Evolutionary conservation across 768 basidiomycete species (phyloP).

Genomic region (Leccinellum rugosiceps): DNA sequence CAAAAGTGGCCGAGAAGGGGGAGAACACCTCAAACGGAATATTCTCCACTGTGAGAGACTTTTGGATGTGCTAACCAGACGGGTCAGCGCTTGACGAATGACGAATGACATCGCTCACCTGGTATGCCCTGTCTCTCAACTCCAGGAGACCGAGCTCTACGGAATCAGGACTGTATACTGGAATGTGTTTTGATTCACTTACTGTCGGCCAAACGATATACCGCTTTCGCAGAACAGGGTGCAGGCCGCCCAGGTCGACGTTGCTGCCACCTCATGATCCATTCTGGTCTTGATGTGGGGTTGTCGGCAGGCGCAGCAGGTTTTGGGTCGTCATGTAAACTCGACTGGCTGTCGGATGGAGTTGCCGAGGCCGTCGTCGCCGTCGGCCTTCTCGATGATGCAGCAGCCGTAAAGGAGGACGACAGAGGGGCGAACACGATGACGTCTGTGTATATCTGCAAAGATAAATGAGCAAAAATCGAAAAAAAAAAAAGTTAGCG

Average conservation of each 20-base stretch:
- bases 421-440: slow-evolving; percentile 83
- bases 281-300: slow-evolving; percentile 51
- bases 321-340: slow-evolving; percentile 24
- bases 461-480: slow-evolving; percentile 1
- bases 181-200: slow-evolving; percentile 25
- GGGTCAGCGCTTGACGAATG: slow-evolving; percentile 1
- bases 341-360: slow-evolving; percentile 36
- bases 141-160: slow-evolving; percentile 70
- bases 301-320: slow-evolving; percentile 12
- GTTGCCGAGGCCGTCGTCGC: slow-evolving; percentile 14
- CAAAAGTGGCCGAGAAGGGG: slow-evolving; percentile 77
- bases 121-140: slow-evolving; percentile 70
- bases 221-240: slow-evolving; percentile 83
- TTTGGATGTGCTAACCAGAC: slow-evolving; percentile 61
- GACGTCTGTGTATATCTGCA: slow-evolving; percentile 78
- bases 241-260: slow-evolving; percentile 58
- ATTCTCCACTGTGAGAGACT: slow-evolving; percentile 72
- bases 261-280: slow-evolving; percentile 69
- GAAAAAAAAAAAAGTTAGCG: neutral
- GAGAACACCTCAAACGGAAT: slow-evolving; percentile 86
- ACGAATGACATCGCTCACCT: slow-evolving; percentile 21
- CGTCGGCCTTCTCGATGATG: slow-evolving; percentile 17
- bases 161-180: neutral
- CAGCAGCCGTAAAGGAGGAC: slow-evolving; percentile 51
- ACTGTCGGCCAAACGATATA: slow-evolving; percentile 83